phyloP scores from a whole-genome alignment of 2,329 filamentous ascomycete genomes.

The Magnaporthiopsis incrustans region DNA sequence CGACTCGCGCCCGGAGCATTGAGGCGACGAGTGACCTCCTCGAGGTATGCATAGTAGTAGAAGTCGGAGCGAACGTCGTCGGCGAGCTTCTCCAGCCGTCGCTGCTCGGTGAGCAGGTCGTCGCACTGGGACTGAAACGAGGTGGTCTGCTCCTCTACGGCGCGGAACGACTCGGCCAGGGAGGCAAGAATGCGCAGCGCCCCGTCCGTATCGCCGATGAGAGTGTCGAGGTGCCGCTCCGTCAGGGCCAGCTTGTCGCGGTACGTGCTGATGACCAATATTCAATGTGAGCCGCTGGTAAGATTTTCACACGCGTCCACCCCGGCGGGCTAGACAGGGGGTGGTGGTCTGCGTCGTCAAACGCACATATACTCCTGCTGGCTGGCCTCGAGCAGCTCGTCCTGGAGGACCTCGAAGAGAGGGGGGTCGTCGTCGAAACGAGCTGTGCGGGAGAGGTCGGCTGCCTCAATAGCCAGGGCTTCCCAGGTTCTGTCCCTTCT shows the following conservation, averaged over 20 bases:
- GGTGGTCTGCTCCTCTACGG: conserved; percentile 85
- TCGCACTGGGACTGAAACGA: conserved; percentile 90
- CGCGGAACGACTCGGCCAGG: conserved; percentile 77
- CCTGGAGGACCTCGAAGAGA: conserved; percentile 51
- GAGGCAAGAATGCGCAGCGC: conserved; percentile 69
- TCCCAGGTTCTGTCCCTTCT: conserved; percentile 37
- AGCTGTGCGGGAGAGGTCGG: conserved; percentile 2
- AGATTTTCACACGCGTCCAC: neutral
- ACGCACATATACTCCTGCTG: conserved; percentile 76
- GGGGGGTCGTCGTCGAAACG: conserved; percentile 16
- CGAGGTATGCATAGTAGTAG: conserved; percentile 91
- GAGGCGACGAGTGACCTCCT: conserved; percentile 79
- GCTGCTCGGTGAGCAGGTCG: conserved; percentile 74
- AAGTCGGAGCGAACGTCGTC: conserved; percentile 81
- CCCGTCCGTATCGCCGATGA: conserved; percentile 69
- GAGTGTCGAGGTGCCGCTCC: conserved; percentile 67
- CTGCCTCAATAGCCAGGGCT: conserved; percentile 37
- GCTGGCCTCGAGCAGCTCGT: conserved; percentile 68
- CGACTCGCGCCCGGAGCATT: conserved; percentile 87
- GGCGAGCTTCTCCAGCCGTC: conserved; percentile 67
- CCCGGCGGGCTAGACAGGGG: neutral
- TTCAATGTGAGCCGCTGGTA: conserved; percentile 19
- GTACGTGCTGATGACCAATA: conserved; percentile 44
- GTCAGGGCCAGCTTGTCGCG: conserved; percentile 74
- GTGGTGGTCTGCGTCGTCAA: neutral